Evolutionary conservation across 2,329 filamentous ascomycete genomes (phyloP), one percentile per base, ranked within the genome.

Genomic region (Sarocladium strictum): DNA sequence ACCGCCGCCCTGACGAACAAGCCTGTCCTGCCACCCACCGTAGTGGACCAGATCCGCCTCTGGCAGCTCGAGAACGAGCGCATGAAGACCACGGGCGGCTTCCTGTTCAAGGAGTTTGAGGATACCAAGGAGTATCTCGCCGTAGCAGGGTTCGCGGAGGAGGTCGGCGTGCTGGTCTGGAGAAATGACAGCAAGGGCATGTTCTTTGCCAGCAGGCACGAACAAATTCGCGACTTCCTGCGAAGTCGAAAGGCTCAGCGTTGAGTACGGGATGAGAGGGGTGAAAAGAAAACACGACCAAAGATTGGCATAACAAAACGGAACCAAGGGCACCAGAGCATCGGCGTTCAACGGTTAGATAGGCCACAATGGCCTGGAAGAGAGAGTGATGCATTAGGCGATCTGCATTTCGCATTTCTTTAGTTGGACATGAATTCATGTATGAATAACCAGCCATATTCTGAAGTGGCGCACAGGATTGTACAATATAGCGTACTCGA

Each of bases 41-140:
- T 99, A 15, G 90, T 97, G 59, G 94, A 99, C 70, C 94, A 99
- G 75, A 97, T 99, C 64, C 82, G 92, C 2, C 82, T 99, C 19
- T 99, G 94, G 94, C 93, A 99, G 74, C 85, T 97, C 53, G 94
- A 99, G 71, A 91, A 93, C 59, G 94, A 99, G 74, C 83, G 94
- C 52, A 95, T 99, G 82, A 89, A 88, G 68, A 84, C 89, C 1
- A 90, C 85, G 4, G 75, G 80, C 1, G 94, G 94, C 0, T 97
- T 90, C 67, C 69, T 97, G 26, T 96, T 99, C 76, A 87, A 87
- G 64, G 93, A 97, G 59, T 96, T 97, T 65, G 83, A 84, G 41
- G 84, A 78, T 29, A 73, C 78, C 53, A 79, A 79, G 55, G 88
- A 92, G 66, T 94, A 90, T 65, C 76, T 81, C 51, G 84, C 81